Evolutionary conservation across 108 stramenopile species (phyloP).

Genomic region (Pseudonitzschia pungens): DNA sequence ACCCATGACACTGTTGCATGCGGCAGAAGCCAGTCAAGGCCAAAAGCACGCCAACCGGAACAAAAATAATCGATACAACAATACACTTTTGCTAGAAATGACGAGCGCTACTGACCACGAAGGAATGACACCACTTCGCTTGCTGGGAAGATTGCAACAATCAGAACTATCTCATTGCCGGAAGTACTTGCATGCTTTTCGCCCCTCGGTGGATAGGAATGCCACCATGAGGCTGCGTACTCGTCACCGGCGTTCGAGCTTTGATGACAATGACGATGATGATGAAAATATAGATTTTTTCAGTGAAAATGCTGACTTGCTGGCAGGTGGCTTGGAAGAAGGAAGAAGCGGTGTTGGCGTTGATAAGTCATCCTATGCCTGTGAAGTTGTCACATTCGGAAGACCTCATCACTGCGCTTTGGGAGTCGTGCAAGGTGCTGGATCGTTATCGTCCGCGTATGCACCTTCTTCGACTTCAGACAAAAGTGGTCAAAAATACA

Average conservation of each 20-base stretch:
- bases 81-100: conserved; percentile 14
- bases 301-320: conserved; percentile 27
- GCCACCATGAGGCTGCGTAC: conserved; percentile 15
- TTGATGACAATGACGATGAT: conserved; percentile 20
- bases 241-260: conserved; percentile 21
- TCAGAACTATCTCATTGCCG: conserved; percentile 54
- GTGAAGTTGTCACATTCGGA: conserved; percentile 82
- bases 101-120: conserved; percentile 53
- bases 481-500: not conserved
- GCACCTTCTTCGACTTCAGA: conserved; percentile 2
- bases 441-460: conserved; percentile 8
- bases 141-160: conserved; percentile 52
- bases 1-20: conserved; percentile 24
- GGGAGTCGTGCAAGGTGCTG: conserved; percentile 42
- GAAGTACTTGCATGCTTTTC: conserved; percentile 8
- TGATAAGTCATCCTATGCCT: conserved; percentile 35
- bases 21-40: conserved; percentile 2
- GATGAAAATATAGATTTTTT: conserved; percentile 35
- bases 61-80: conserved; percentile 6
- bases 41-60: conserved; percentile 1
- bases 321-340: conserved; percentile 14
- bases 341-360: not conserved
- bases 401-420: conserved; percentile 69
- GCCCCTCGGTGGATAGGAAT: conserved; percentile 1
- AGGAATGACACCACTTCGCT: conserved; percentile 58